These are phyloP conservation scores for Scutellaria galericulata DNA, from an alignment of 257 asterid species.

Conservation along the genomic window DNA sequence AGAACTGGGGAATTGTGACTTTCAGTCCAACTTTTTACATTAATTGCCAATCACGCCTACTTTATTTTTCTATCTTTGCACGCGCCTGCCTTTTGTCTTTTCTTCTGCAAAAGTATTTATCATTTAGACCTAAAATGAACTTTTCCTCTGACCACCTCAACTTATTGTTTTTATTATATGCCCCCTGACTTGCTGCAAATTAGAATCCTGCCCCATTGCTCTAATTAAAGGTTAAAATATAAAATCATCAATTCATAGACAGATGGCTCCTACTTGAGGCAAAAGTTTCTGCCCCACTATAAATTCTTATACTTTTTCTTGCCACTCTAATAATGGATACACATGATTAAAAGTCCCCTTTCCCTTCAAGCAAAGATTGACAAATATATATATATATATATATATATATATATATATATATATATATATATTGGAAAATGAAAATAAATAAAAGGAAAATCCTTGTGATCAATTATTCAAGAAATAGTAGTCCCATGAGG, in stretches of 20 bases:
- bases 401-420: too few relatives aligned
- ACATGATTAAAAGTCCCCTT: slow-evolving; percentile 45
- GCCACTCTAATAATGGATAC: slow-evolving; percentile 43
- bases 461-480: slow-evolving; percentile 23
- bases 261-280: slow-evolving; percentile 23
- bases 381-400: too few relatives aligned
- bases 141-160: not conserved
- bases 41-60: slow-evolving; percentile 48
- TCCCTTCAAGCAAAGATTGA: slow-evolving; percentile 44
- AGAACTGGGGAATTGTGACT: slow-evolving; percentile 8
- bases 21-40: slow-evolving; percentile 48
- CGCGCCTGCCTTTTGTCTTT: slow-evolving; percentile 30
- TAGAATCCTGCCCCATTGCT: not conserved
- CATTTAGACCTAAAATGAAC: not conserved
- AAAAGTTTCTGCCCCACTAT: slow-evolving; percentile 25
- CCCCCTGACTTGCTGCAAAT: not conserved
- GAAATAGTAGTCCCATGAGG: slow-evolving; percentile 13
- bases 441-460: not conserved
- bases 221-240: not conserved
- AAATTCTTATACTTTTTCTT: slow-evolving; percentile 31
- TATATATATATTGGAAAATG: not conserved
- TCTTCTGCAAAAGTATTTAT: slow-evolving; percentile 15
- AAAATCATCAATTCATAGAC: not conserved
- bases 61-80: slow-evolving; percentile 31
- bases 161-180: not conserved